phyloP scores from a whole-genome alignment of 2,329 filamentous ascomycete genomes.

The Diplodia mutila region DNA sequence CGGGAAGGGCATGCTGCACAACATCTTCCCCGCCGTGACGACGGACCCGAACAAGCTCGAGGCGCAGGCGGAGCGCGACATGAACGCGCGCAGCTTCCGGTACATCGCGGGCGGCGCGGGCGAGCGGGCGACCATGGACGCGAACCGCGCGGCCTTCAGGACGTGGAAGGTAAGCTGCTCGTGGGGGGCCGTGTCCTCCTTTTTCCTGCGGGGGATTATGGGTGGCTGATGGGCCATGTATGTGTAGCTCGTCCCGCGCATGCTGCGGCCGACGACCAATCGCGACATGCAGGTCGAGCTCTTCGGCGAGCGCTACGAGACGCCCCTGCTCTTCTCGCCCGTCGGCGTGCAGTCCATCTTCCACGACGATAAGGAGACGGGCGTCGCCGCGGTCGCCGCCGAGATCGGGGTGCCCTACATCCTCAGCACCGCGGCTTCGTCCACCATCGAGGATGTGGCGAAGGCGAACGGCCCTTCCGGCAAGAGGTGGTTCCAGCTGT shows the following conservation, averaged over 20 bases:
- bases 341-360: constrained; percentile 69
- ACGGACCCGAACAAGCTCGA: constrained; percentile 63
- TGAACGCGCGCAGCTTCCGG: constrained; percentile 57
- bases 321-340: constrained; percentile 65
- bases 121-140: constrained; percentile 63
- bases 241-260: constrained; percentile 20
- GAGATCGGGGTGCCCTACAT: constrained; percentile 66
- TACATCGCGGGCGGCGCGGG: constrained; percentile 68
- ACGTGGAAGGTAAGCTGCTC: constrained; percentile 56
- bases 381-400: constrained; percentile 62
- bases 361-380: constrained; percentile 66
- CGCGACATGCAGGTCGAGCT: constrained; percentile 18
- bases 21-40: constrained; percentile 56
- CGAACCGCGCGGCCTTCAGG: constrained; percentile 62
- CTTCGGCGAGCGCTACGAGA: constrained; percentile 48
- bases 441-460: constrained; percentile 67
- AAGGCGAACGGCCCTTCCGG: constrained; percentile 56
- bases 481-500: constrained; percentile 70
- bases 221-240: no score
- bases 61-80: constrained; percentile 55
- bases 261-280: constrained; percentile 17
- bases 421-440: constrained; percentile 64
- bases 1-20: constrained; percentile 55
- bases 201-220: no score
- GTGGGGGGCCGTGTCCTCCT: no score